These are phyloP conservation scores for Aspergillus sp. DNA, from an alignment of 2,329 filamentous ascomycete genomes.

Conservation along the genomic window DNA sequence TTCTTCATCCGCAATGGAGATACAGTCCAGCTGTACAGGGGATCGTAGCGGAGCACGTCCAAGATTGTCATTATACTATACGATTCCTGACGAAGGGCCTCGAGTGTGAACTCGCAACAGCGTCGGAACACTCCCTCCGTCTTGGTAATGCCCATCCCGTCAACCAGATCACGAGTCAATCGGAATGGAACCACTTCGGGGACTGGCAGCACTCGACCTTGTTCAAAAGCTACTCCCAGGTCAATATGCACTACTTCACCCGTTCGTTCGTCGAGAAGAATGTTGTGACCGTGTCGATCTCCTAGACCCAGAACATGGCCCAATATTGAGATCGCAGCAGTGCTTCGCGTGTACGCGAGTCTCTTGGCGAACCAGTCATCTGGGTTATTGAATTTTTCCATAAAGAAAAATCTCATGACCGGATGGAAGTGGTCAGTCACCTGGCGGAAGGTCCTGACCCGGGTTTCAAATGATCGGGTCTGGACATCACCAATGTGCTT, in stretches of 20 bases:
- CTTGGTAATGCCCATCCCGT: constrained; percentile 93
- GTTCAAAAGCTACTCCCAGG: constrained; percentile 94
- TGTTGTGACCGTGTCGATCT: constrained; percentile 95
- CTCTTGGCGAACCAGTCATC: constrained; percentile 94
- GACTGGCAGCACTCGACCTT: constrained; percentile 89
- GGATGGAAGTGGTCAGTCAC: constrained; percentile 83
- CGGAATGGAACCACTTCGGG: constrained; percentile 96
- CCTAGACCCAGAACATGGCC: constrained; percentile 91
- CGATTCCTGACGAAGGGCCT: constrained; percentile 89
- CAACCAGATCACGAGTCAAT: constrained; percentile 88
- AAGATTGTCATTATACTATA: constrained; percentile 99
- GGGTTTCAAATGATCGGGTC: constrained; percentile 65
- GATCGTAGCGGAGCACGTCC: constrained; percentile 97
- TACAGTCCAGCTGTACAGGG: constrained; percentile 92
- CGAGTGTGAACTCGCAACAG: constrained; percentile 97
- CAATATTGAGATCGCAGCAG: constrained; percentile 91
- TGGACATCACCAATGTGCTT: constrained; percentile 76
- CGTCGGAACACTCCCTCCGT: constrained; percentile 95
- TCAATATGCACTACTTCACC: constrained; percentile 98
- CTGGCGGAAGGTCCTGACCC: constrained; percentile 73
- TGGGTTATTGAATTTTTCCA: constrained; percentile 88
- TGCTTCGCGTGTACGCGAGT: constrained; percentile 87
- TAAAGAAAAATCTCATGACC: constrained; percentile 95
- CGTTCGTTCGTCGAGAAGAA: constrained; percentile 82
- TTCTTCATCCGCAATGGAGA: constrained; percentile 66